Conservation (phyloP, 2,329 filamentous ascomycete species). For the Colletotrichum lindemuthianum region DNA sequence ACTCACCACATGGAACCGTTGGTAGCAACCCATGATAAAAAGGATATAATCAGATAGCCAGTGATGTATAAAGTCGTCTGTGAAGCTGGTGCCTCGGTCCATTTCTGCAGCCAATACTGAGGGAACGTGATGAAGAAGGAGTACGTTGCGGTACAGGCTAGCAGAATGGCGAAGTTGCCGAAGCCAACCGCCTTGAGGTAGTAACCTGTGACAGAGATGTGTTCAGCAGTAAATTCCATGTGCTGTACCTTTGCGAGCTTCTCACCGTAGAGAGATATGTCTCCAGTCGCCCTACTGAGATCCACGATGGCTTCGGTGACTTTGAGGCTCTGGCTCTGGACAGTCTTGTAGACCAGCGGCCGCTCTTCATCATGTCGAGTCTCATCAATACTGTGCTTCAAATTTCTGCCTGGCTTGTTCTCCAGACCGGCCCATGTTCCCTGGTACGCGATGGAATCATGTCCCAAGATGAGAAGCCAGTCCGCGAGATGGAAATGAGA, state of each 20-base stretch:
- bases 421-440: slow-evolving; percentile 13
- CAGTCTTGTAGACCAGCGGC: neutral
- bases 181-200: slow-evolving; percentile 9
- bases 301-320: slow-evolving; percentile 12
- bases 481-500: slow-evolving; percentile 9
- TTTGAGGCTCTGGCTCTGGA: slow-evolving; percentile 11
- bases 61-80: slow-evolving; percentile 18
- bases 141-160: slow-evolving; percentile 17
- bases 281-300: slow-evolving; percentile 18
- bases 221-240: neutral
- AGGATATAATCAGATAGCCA: slow-evolving; percentile 7
- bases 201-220: neutral
- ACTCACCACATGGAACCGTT: slow-evolving; percentile 22
- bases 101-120: slow-evolving; percentile 30
- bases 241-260: no score
- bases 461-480: neutral
- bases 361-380: neutral
- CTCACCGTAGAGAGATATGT: slow-evolving; percentile 26
- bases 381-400: neutral
- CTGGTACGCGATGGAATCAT: neutral
- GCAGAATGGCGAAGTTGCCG: slow-evolving; percentile 16
- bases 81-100: slow-evolving; percentile 22
- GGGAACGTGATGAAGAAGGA: slow-evolving; percentile 20
- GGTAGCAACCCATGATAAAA: slow-evolving; percentile 14
- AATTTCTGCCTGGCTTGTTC: neutral